Conservation (phyloP, 306 rosid species). For the Medicago arabica region DNA sequence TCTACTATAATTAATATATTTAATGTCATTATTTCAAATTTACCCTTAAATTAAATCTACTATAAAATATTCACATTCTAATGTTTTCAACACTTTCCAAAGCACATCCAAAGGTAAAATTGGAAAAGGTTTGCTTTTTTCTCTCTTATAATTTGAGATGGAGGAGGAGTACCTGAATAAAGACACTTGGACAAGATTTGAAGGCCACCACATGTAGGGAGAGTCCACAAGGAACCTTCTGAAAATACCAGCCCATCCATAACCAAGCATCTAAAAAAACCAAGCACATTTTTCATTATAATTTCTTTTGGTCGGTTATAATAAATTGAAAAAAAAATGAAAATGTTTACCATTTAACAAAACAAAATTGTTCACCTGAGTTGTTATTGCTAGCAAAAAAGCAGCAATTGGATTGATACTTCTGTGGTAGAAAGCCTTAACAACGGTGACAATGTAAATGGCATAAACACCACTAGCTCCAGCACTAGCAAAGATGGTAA, state of each 20-base stretch:
- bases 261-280: slow-evolving; percentile 78
- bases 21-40: too few relatives aligned
- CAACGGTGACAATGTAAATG: slow-evolving; percentile 69
- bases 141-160: too few relatives aligned
- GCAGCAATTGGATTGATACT: slow-evolving; percentile 71
- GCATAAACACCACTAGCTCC: slow-evolving; percentile 82
- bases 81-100: too few relatives aligned
- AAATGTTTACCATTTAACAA: not conserved
- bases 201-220: slow-evolving; percentile 98
- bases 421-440: slow-evolving; percentile 78
- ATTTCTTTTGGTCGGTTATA: not conserved
- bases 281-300: not conserved
- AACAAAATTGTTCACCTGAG: slow-evolving; percentile 62
- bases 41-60: too few relatives aligned
- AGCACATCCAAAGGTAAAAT: too few relatives aligned
- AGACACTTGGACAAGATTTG: slow-evolving; percentile 84
- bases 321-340: not conserved
- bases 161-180: slow-evolving; percentile 61
- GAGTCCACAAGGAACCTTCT: slow-evolving; percentile 84
- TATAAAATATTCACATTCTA: too few relatives aligned
- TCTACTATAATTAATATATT: too few relatives aligned
- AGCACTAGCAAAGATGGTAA: slow-evolving; percentile 77
- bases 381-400: slow-evolving; percentile 65
- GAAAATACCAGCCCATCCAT: slow-evolving; percentile 96
- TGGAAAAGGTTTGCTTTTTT: too few relatives aligned